Percentiles rank a stretch among this genome's conserved stretches.
Evolutionary conservation across 179 eudicot species (phyloP).

Genomic region (Gypsophila paniculata): DNA sequence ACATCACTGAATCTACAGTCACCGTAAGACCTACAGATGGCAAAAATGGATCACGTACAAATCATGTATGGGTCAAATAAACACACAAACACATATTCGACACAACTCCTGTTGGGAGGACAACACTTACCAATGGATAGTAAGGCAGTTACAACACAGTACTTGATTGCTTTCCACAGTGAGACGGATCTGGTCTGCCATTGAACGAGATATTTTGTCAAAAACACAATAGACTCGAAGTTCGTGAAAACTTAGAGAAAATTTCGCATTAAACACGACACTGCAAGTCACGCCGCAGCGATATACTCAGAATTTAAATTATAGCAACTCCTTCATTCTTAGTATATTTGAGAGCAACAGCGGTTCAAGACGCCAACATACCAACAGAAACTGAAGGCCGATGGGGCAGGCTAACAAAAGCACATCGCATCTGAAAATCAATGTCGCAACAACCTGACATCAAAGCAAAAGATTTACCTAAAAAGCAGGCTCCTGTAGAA

Average conservation of each 20-base stretch:
- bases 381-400: slow-evolving; percentile 83
- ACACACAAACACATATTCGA: neutral
- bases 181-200: slow-evolving; percentile 78
- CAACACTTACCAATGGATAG: slow-evolving; percentile 65
- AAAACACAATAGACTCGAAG: slow-evolving; percentile 12
- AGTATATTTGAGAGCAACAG: neutral
- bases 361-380: slow-evolving; percentile 30
- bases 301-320: neutral
- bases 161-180: slow-evolving; percentile 60
- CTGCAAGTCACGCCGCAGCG: neutral
- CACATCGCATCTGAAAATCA: slow-evolving; percentile 86
- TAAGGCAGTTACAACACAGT: slow-evolving; percentile 50
- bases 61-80: neutral
- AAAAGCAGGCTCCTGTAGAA: neutral
- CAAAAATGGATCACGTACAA: slow-evolving; percentile 1
- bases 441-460: slow-evolving; percentile 72
- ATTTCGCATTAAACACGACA: neutral
- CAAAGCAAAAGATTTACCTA: slow-evolving; percentile 17
- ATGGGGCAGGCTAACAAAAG: slow-evolving; percentile 75
- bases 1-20: slow-evolving; percentile 65
- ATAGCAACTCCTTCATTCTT: neutral
- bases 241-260: neutral
- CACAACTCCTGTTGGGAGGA: neutral
- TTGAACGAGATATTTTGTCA: slow-evolving; percentile 16
- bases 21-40: slow-evolving; percentile 56